phyloP scores from a whole-genome alignment of 2,329 filamentous ascomycete genomes.

The Aureobasidium sp. region DNA sequence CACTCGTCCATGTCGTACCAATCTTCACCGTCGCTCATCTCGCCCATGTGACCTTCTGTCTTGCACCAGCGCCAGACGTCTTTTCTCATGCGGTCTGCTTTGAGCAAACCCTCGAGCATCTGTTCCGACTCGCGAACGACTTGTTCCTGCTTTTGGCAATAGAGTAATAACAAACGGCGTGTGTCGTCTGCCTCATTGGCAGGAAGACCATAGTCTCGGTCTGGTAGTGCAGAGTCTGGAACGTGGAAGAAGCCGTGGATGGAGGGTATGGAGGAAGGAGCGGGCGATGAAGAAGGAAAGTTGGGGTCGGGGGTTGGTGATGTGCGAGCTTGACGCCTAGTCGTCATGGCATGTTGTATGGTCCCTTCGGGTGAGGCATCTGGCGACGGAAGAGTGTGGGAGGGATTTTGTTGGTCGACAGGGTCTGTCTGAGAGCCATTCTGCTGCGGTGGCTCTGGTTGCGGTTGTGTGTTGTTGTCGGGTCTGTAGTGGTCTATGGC shows the following conservation, averaged over 20 bases:
- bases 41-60: conserved; percentile 67
- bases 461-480: not conserved
- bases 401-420: not conserved
- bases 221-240: conserved; percentile 54
- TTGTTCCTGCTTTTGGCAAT: conserved; percentile 82
- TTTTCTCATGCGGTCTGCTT: conserved; percentile 64
- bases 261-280: conserved; percentile 44
- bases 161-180: conserved; percentile 64
- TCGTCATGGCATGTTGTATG: conserved; percentile 47
- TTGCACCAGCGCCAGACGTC: conserved; percentile 69
- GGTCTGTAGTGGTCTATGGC: conserved; percentile 10
- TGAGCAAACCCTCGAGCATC: conserved; percentile 63
- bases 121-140: conserved; percentile 63
- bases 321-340: conserved; percentile 46
- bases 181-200: conserved; percentile 70
- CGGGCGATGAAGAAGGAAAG: conserved; percentile 33
- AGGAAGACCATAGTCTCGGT: conserved; percentile 66
- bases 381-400: not conserved
- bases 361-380: conserved; percentile 5
- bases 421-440: conserved; percentile 13
- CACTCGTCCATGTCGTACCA: conserved; percentile 83
- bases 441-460: not conserved
- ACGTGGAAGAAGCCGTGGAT: conserved; percentile 71
- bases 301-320: conserved; percentile 28
- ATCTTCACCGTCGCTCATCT: conserved; percentile 83